Conservation (phyloP, 2,329 filamentous ascomycete genomes). For the Sarocladiaceae sp. region DNA sequence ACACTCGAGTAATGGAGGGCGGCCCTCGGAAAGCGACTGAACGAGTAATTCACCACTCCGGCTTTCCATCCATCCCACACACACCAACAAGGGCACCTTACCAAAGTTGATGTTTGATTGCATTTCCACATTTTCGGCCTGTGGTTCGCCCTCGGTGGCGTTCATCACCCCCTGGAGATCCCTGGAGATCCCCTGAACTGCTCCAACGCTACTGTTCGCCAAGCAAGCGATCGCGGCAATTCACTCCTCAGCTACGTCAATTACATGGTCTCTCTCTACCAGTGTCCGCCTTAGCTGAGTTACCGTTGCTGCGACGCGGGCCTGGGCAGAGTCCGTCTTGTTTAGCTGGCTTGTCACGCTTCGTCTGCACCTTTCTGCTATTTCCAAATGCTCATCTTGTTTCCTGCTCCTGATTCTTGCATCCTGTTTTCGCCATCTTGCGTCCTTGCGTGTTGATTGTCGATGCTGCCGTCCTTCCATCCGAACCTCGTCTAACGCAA, state of each 20-base stretch:
- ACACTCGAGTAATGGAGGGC: no score
- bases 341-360: neutral
- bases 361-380: neutral
- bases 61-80: no score
- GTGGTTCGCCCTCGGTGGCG: neutral
- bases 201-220: neutral
- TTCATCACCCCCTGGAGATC: neutral
- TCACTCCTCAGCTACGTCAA: conserved; percentile 1
- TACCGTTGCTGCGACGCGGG: neutral
- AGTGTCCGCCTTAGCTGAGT: conserved; percentile 1
- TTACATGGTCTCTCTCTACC: neutral
- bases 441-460: neutral
- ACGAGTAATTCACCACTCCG: no score
- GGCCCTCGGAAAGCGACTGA: neutral
- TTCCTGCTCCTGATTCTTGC: neutral
- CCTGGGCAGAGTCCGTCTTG: neutral
- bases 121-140: conserved; percentile 9
- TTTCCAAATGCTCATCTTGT: neutral
- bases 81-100: neutral
- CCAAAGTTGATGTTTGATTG: conserved; percentile 8
- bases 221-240: conserved; percentile 3
- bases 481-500: neutral
- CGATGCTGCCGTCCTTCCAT: neutral
- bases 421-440: neutral
- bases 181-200: conserved; percentile 6